Evolutionary conservation across 768 basidiomycete species (phyloP).

Genomic region (Pleurotus djamor): DNA sequence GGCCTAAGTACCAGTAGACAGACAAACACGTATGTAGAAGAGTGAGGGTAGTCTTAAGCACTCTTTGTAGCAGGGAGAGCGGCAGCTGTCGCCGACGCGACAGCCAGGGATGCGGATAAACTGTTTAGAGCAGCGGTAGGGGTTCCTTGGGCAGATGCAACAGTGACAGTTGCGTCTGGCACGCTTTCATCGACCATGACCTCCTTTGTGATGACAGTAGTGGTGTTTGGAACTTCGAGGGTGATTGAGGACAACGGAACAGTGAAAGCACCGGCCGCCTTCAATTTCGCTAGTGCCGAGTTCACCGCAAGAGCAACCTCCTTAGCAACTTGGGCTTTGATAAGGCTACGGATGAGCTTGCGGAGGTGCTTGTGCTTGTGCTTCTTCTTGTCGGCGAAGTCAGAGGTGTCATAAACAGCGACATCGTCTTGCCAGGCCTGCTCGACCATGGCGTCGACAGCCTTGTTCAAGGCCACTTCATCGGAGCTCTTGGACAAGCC

Average conservation of each 20-base stretch:
- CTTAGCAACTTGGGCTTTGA: neutral
- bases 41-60: neutral
- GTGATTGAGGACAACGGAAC: neutral
- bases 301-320: neutral
- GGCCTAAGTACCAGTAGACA: no score
- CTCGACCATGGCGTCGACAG: neutral
- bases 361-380: neutral
- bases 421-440: neutral
- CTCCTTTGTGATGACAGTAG: neutral
- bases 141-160: neutral
- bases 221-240: neutral
- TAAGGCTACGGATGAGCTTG: neutral
- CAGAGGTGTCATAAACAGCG: neutral
- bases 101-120: neutral
- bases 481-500: neutral
- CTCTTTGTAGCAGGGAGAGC: neutral
- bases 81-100: neutral
- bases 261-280: neutral
- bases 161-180: neutral
- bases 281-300: neutral
- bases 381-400: neutral
- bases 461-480: neutral
- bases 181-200: neutral
- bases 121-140: neutral
- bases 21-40: neutral